These are phyloP conservation scores for Euphorbia schlechtendalii DNA, from an alignment of 441 rosid species.

Conservation along the genomic window DNA sequence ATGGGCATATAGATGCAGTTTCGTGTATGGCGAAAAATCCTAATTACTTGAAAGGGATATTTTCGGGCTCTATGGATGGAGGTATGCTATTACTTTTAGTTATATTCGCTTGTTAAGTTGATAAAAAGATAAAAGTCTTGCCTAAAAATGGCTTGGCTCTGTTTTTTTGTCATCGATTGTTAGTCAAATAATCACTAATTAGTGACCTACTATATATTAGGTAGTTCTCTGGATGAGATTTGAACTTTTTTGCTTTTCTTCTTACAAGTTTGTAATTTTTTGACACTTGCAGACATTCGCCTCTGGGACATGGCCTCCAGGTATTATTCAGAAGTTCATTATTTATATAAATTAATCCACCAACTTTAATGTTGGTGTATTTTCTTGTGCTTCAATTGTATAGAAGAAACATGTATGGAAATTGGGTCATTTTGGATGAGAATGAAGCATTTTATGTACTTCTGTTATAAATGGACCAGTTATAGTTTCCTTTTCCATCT, in stretches of 20 bases:
- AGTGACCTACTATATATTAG: neutral
- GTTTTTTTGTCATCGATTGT: too few species aligned
- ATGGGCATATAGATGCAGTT: slow-evolving; percentile 77
- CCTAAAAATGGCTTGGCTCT: neutral
- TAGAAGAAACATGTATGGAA: neutral
- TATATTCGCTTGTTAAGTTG: neutral
- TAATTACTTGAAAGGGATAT: slow-evolving; percentile 70
- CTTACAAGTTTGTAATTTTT: neutral
- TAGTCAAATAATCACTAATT: too few species aligned
- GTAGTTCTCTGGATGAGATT: neutral
- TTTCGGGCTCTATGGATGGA: slow-evolving; percentile 97
- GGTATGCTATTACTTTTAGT: slow-evolving; percentile 30
- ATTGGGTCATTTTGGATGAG: neutral
- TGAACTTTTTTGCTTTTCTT: neutral
- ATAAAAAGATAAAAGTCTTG: neutral
- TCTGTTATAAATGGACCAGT: neutral
- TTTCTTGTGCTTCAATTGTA: neutral
- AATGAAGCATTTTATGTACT: neutral
- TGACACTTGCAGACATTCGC: slow-evolving; percentile 64
- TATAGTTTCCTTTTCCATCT: neutral
- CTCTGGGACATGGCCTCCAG: slow-evolving; percentile 92
- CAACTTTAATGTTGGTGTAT: neutral
- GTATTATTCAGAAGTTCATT: slow-evolving; percentile 25
- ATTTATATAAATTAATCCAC: neutral
- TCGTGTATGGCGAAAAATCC: slow-evolving; percentile 98